Conservation (phyloP, 2,329 filamentous ascomycete genomes). For the Diaporthe australafricana region DNA sequence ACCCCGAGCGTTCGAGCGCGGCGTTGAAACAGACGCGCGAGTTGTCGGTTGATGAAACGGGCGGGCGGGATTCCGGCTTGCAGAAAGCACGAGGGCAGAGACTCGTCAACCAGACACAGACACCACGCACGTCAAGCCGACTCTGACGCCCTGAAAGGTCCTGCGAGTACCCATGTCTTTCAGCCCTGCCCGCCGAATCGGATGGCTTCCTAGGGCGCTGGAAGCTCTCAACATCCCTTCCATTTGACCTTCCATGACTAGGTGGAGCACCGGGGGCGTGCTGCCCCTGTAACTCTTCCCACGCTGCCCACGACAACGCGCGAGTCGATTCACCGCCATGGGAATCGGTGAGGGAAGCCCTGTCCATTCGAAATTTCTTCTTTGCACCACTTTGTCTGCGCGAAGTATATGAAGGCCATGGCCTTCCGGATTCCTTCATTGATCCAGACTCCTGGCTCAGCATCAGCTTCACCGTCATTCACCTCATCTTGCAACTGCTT, state of each 20-base stretch:
- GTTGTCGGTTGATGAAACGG: constrained; percentile 30
- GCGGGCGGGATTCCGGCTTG: background rate
- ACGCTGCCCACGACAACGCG: constrained; percentile 20
- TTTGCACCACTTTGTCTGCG: background rate
- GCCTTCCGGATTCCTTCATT: constrained; percentile 17
- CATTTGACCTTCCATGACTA: constrained; percentile 27
- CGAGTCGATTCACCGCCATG: constrained; percentile 33
- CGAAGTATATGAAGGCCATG: constrained; percentile 30
- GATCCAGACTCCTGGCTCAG: constrained; percentile 5
- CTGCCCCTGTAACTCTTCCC: constrained; percentile 21
- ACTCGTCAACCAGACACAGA: constrained; percentile 4
- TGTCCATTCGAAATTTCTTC: constrained; percentile 29
- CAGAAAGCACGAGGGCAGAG: background rate
- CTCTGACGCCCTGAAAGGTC: background rate
- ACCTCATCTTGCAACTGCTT: background rate
- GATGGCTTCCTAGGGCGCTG: constrained; percentile 26
- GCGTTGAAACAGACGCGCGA: constrained; percentile 16
- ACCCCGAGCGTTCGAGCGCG: background rate
- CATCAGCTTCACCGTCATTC: constrained; percentile 26
- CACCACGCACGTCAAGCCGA: background rate
- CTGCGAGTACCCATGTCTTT: constrained; percentile 24
- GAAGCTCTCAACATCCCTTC: constrained; percentile 26
- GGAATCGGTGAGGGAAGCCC: constrained; percentile 32
- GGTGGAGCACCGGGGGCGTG: constrained; percentile 15
- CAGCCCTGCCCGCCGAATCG: constrained; percentile 35